These are phyloP conservation scores for Neurospora sp. DNA, from an alignment of 495 filamentous ascomycete genomes.

Conservation along the genomic window DNA sequence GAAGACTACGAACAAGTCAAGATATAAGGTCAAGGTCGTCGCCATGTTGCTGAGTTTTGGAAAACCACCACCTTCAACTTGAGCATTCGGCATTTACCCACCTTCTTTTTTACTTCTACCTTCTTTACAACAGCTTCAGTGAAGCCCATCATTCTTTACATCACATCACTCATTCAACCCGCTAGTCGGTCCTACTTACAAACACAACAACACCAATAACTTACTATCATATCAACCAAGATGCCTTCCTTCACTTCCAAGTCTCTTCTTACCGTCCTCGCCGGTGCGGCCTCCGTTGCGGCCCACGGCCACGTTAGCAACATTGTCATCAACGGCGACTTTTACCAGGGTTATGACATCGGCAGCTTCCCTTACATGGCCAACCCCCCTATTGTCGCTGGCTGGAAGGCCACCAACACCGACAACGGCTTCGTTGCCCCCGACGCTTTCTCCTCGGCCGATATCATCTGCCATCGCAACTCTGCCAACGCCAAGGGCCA, in stretches of 20 bases:
- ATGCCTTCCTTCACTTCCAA: slow-evolving; percentile 21
- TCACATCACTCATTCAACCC: slow-evolving; percentile 1
- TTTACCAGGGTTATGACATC: slow-evolving; percentile 31
- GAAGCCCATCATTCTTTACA: slow-evolving; percentile 17
- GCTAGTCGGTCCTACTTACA: not conserved
- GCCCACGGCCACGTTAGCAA: slow-evolving; percentile 53
- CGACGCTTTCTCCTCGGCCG: slow-evolving; percentile 23
- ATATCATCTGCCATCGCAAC: slow-evolving; percentile 43
- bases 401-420: slow-evolving; percentile 44
- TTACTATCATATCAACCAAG: slow-evolving; percentile 1
- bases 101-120: slow-evolving; percentile 12
- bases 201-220: not conserved
- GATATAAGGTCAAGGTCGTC: not conserved
- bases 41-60: slow-evolving; percentile 4
- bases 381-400: slow-evolving; percentile 40
- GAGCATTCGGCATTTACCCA: slow-evolving; percentile 9
- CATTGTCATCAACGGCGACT: slow-evolving; percentile 48
- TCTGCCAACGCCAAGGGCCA: slow-evolving; percentile 30
- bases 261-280: slow-evolving; percentile 31
- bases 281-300: slow-evolving; percentile 41
- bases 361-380: slow-evolving; percentile 25
- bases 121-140: slow-evolving; percentile 19
- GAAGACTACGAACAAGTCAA: not conserved
- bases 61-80: not conserved
- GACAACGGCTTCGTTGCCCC: slow-evolving; percentile 52